These are phyloP conservation scores for Aspergillus sp. DNA, from an alignment of 2,329 filamentous ascomycete genomes.

Conservation along the genomic window DNA sequence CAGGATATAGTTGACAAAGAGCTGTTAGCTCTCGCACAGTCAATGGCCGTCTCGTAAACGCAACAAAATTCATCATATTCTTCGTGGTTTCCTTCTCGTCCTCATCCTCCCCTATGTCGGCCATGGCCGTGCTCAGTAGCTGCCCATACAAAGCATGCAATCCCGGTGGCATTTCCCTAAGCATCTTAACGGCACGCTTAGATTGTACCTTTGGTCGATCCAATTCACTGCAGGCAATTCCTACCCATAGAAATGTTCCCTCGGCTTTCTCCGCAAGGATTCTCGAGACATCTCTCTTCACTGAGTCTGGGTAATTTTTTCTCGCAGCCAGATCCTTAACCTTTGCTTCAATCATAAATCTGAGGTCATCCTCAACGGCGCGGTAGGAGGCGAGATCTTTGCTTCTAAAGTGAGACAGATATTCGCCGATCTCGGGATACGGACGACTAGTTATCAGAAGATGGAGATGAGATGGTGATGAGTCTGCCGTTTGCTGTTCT, in stretches of 20 bases:
- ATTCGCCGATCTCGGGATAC: background rate
- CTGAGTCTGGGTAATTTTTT: slow-evolving; percentile 5
- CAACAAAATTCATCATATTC: slow-evolving; percentile 2
- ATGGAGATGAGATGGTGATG: background rate
- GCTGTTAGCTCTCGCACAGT: background rate
- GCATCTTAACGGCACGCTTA: slow-evolving; percentile 1
- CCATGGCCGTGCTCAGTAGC: background rate
- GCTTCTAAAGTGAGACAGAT: background rate
- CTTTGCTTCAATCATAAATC: background rate
- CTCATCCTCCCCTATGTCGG: background rate
- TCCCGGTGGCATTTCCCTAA: slow-evolving; percentile 11
- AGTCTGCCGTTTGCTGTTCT: no score
- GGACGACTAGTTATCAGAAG: background rate
- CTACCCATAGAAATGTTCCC: slow-evolving; percentile 19
- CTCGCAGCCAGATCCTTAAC: slow-evolving; percentile 7
- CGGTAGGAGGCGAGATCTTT: background rate
- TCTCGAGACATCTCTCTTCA: slow-evolving; percentile 1
- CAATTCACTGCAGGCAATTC: slow-evolving; percentile 16
- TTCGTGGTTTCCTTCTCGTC: background rate
- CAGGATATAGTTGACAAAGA: slow-evolving; percentile 1
- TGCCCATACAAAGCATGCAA: slow-evolving; percentile 14
- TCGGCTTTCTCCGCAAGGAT: slow-evolving; percentile 17
- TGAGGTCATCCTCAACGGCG: background rate
- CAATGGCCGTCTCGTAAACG: background rate
- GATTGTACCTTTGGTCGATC: slow-evolving; percentile 1